Conservation (phyloP, 1,139 yeast species). For the Scheffersomyces parashehatae region DNA sequence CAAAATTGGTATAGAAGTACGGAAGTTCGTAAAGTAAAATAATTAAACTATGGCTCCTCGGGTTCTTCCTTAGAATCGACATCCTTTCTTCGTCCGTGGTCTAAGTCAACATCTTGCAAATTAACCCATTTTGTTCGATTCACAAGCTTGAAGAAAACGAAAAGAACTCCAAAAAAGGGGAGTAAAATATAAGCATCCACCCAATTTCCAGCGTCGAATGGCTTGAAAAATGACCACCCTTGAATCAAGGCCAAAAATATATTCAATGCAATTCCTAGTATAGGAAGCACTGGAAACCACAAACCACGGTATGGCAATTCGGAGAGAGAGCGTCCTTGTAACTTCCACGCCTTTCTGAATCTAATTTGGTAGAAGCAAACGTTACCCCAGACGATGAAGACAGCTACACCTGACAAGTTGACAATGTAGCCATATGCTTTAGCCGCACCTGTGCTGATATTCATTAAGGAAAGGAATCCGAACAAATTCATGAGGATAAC, state of each 20-base stretch:
- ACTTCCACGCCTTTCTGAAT: constrained; percentile 51
- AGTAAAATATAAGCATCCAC: constrained; percentile 66
- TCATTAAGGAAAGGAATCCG: constrained; percentile 53
- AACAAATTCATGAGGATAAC: constrained; percentile 48
- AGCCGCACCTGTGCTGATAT: constrained; percentile 53
- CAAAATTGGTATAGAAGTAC: no score
- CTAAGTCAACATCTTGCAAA: constrained; percentile 47
- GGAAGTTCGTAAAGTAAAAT: no score
- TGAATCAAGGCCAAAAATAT: constrained; percentile 60
- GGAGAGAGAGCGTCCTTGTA: constrained; percentile 45
- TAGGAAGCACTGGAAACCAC: constrained; percentile 55
- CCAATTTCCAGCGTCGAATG: constrained; percentile 60
- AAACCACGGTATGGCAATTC: constrained; percentile 57
- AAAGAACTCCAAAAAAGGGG: constrained; percentile 54
- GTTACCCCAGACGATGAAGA: constrained; percentile 54
- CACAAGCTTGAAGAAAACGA: constrained; percentile 39
- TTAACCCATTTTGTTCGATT: constrained; percentile 46
- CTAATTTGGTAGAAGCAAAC: constrained; percentile 46
- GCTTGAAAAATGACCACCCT: constrained; percentile 67
- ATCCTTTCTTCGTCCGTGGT: constrained; percentile 40
- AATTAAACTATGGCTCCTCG: no score
- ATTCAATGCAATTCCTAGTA: constrained; percentile 52
- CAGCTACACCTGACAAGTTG: constrained; percentile 56
- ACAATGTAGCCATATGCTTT: constrained; percentile 55
- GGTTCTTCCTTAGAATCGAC: constrained; percentile 4